Evolutionary conservation across 352 stramenopile species (phyloP), one percentile per base, ranked within the genome.

Genomic region (Pythium myriotylum): DNA sequence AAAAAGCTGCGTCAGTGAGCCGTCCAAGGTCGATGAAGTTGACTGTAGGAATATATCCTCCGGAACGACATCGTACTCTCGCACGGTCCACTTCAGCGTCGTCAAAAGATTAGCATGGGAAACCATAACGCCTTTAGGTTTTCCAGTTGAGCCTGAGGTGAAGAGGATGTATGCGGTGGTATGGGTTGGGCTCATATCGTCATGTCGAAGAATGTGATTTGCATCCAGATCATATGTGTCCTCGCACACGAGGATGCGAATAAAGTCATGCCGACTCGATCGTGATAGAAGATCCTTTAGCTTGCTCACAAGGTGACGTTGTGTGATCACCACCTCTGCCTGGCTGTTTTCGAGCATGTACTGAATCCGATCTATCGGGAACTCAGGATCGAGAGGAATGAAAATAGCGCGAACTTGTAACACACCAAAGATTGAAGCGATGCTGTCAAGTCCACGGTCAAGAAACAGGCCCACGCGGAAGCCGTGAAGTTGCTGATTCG

Each of bases 41-140:
- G 69, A 90, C 35, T 92, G 75, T 3, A 88, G 79, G 13, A 89
- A 84, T 10, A 86, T 59, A 58, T 91, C 76, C 32, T 72, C 73
- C 3, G 62, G 54, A n/a, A 61, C 64, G 26, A 77, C 73, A 10
- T 59, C 52, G 67, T 95, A 95, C 20, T 79, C 79, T 1, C 69
- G 70, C 20, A 86, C 72, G 14, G 65, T 90, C 76, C 76, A 85
- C 40, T 61, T 75, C 12, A 79, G 67, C 24, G 65, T 90, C 46
- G 76, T 91, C 27, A 88, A 67, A 3, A 87, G 46, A 48, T 84
- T 85, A 23, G 68, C 60, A 39, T 93, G 82, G 4, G 78, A 66
- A 8, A 92, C 73, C 29, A 86, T 70, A 13, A 93, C 84, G 23
- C 84, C 84, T 48, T 93, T 93, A 6, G 84, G 84, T 14, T 76